Conservation (phyloP, 495 filamentous ascomycete species). For the Lasiosphaeria ovina region DNA sequence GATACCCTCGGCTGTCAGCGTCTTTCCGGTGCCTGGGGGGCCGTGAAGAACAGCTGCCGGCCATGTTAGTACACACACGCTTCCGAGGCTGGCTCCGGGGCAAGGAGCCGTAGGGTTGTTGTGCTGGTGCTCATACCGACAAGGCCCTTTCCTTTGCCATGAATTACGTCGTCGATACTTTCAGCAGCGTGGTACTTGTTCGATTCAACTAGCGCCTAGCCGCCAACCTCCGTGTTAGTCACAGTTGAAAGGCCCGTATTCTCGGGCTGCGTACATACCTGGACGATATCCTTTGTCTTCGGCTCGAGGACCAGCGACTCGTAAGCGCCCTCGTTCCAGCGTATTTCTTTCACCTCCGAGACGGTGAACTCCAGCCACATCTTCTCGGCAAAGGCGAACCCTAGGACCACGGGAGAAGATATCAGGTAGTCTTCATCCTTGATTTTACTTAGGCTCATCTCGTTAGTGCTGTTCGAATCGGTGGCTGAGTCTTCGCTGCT, state of each 20-base stretch:
- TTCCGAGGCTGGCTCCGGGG: constrained; percentile 26
- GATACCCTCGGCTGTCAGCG: constrained; percentile 84
- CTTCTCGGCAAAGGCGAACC: constrained; percentile 90
- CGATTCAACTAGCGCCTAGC: constrained; percentile 25
- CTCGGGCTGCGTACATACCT: constrained; percentile 54
- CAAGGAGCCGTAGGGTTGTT: not conserved
- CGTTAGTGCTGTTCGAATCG: constrained; percentile 31
- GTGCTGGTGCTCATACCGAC: constrained; percentile 56
- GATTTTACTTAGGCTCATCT: constrained; percentile 42
- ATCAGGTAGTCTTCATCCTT: constrained; percentile 84
- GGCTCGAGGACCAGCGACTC: constrained; percentile 28
- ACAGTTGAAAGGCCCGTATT: not conserved
- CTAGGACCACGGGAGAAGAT: constrained; percentile 87
- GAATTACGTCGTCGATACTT: constrained; percentile 65
- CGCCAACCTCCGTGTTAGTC: constrained; percentile 17
- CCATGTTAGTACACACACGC: not conserved
- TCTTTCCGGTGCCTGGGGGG: constrained; percentile 85
- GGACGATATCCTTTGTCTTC: constrained; percentile 33
- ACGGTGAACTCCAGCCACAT: constrained; percentile 90
- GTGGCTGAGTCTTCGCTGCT: constrained; percentile 43
- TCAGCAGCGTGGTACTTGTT: constrained; percentile 67
- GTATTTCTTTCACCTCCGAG: constrained; percentile 61
- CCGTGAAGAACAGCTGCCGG: constrained; percentile 65
- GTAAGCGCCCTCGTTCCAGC: constrained; percentile 33
- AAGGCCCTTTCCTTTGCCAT: constrained; percentile 52